These are phyloP conservation scores for Phyllosticta citribraziliensis DNA, from an alignment of 2,329 filamentous ascomycete species.

Conservation along the genomic window DNA sequence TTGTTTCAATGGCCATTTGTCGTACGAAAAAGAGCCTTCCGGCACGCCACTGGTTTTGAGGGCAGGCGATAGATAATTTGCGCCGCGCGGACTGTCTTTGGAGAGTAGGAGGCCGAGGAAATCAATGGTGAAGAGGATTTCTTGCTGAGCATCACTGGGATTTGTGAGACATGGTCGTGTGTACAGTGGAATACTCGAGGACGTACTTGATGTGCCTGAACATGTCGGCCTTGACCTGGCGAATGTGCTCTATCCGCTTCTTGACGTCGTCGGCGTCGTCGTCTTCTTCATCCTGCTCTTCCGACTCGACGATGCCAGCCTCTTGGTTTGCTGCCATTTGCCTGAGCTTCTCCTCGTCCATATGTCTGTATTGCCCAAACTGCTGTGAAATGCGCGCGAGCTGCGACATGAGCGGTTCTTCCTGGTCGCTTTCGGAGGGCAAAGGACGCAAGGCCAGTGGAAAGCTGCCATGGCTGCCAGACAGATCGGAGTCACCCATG, in stretches of 20 bases:
- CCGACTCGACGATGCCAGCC: constrained; percentile 31
- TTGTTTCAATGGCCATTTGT: constrained; percentile 38
- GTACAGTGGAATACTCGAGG: background rate
- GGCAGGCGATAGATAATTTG: constrained; percentile 59
- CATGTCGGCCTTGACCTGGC: constrained; percentile 32
- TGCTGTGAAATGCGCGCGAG: constrained; percentile 71
- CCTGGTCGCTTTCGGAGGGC: constrained; percentile 43
- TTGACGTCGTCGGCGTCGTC: constrained; percentile 28
- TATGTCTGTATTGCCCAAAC: constrained; percentile 69
- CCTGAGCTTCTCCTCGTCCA: constrained; percentile 64
- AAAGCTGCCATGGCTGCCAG: constrained; percentile 18
- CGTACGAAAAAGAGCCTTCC: constrained; percentile 64
- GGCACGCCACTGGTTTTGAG: constrained; percentile 59
- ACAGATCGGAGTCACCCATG: constrained; percentile 15
- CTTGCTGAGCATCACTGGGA: constrained; percentile 42
- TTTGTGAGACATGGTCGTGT: background rate
- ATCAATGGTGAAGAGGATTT: constrained; percentile 63
- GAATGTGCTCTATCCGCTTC: constrained; percentile 29
- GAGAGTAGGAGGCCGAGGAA: constrained; percentile 75
- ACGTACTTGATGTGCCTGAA: constrained; percentile 29
- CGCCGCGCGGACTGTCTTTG: constrained; percentile 66
- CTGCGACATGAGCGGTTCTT: constrained; percentile 56
- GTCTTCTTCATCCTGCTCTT: constrained; percentile 38
- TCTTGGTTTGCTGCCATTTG: constrained; percentile 51
- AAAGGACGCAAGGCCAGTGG: constrained; percentile 54